A percentile compares a stretch with the other conserved stretches of the same genome.
phyloP scores from a whole-genome alignment of 1,139 yeast genomes.

The Hansenula anomala region DNA sequence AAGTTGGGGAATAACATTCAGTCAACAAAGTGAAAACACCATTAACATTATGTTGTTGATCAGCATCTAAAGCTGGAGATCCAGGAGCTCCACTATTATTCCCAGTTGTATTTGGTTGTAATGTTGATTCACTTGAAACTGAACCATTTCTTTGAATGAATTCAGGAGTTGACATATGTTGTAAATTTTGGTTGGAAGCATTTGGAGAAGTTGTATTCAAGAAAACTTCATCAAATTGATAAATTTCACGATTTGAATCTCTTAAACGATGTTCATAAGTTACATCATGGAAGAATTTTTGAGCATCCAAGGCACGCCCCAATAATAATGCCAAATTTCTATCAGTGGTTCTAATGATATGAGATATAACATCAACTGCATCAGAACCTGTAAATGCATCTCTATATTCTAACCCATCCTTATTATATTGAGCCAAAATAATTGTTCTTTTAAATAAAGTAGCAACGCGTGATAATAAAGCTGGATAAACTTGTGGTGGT shows the following conservation, averaged over 20 bases:
- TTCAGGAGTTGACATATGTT: too few relatives aligned
- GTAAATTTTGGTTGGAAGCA: slow-evolving; percentile 6
- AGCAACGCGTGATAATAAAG: slow-evolving; percentile 82
- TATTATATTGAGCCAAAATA: slow-evolving; percentile 71
- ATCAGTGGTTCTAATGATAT: slow-evolving; percentile 84
- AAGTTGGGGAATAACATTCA: slow-evolving; percentile 95
- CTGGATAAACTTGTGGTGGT: slow-evolving; percentile 79
- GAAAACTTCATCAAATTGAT: slow-evolving; percentile 67
- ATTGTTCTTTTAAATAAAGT: slow-evolving; percentile 68
- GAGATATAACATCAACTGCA: slow-evolving; percentile 85
- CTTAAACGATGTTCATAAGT: slow-evolving; percentile 90
- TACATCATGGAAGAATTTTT: slow-evolving; percentile 90
- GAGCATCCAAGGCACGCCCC: slow-evolving; percentile 93
- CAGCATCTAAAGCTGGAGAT: slow-evolving; percentile 3
- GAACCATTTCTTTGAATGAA: slow-evolving; percentile 18
- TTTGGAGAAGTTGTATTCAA: slow-evolving; percentile 11
- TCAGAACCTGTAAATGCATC: slow-evolving; percentile 93
- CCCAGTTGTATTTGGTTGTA: too few relatives aligned
- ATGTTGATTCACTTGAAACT: slow-evolving; percentile 13
- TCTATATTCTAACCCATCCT: slow-evolving; percentile 92
- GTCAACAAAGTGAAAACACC: slow-evolving; percentile 92
- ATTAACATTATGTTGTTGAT: slow-evolving; percentile 43
- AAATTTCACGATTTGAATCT: slow-evolving; percentile 83
- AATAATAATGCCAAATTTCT: slow-evolving; percentile 82
- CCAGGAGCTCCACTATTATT: slow-evolving; percentile 2